Conservation (phyloP, 768 basidiomycete species). For the Leccinum pellstonianum region DNA sequence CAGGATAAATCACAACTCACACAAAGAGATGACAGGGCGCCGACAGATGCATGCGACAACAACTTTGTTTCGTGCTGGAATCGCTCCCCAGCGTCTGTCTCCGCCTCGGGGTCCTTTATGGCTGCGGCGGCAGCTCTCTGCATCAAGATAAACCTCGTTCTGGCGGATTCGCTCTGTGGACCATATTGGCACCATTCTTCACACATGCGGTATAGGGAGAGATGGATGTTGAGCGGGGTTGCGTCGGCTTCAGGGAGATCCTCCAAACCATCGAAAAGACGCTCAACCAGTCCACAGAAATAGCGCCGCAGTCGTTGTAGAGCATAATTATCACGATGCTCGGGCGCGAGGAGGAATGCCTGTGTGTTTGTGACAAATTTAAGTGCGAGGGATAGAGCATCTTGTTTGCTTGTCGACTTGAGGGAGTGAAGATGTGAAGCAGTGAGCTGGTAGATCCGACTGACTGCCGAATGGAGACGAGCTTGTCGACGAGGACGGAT, state of each 20-base stretch:
- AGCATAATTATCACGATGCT: constrained; percentile 72
- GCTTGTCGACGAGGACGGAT: constrained; percentile 71
- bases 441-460: constrained; percentile 85
- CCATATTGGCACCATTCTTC: constrained; percentile 95
- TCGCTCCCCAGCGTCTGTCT: constrained; percentile 51
- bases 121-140: constrained; percentile 60
- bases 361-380: constrained; percentile 87
- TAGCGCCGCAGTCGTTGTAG: constrained; percentile 82
- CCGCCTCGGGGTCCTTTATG: constrained; percentile 52
- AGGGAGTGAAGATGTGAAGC: constrained; percentile 73
- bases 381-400: constrained; percentile 74
- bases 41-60: constrained; percentile 80
- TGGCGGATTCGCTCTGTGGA: constrained; percentile 66
- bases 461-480: constrained; percentile 81
- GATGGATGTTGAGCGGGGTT: constrained; percentile 69
- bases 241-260: constrained; percentile 71
- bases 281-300: constrained; percentile 87
- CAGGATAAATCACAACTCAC: constrained; percentile 48
- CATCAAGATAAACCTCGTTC: constrained; percentile 69
- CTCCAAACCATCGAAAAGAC: constrained; percentile 75
- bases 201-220: constrained; percentile 79
- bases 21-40: constrained; percentile 83
- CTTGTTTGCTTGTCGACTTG: constrained; percentile 63
- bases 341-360: constrained; percentile 66
- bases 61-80: constrained; percentile 69